phyloP scores from a whole-genome alignment of 345 rosid genomes.

The Linum lewisii region DNA sequence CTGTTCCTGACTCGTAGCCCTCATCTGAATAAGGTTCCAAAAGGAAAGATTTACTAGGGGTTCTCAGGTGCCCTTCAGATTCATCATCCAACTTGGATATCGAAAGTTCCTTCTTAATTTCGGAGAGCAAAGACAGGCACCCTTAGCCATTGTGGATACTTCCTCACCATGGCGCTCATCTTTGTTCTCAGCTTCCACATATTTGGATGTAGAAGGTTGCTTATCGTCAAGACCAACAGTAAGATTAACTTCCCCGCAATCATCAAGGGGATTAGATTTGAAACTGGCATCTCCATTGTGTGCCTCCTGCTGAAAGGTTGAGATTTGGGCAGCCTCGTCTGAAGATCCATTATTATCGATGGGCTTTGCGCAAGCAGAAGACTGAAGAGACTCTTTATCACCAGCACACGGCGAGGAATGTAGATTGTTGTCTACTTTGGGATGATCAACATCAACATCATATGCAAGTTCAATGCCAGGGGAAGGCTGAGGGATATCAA shows the following conservation, averaged over 20 bases:
- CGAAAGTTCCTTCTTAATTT: not conserved
- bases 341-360: not conserved
- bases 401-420: not conserved
- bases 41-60: slow-evolving; percentile 14
- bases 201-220: not conserved
- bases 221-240: not conserved
- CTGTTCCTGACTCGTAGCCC: slow-evolving; percentile 57
- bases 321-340: not conserved
- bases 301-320: not conserved
- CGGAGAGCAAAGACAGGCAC: not conserved
- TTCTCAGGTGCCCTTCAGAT: not conserved
- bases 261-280: not conserved
- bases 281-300: not conserved
- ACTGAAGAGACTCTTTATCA: not conserved
- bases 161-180: not conserved
- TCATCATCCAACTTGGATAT: not conserved
- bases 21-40: slow-evolving; percentile 29
- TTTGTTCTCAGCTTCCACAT: not conserved
- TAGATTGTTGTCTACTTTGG: not conserved
- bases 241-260: not conserved
- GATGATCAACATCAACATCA: not conserved
- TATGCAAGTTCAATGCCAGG: not conserved
- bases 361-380: not conserved
- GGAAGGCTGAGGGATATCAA: not conserved
- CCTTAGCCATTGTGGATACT: not conserved